These are phyloP conservation scores for Hymenochaete sp. DNA, from an alignment of 1,284 basidiomycete species.

Conservation along the genomic window DNA sequence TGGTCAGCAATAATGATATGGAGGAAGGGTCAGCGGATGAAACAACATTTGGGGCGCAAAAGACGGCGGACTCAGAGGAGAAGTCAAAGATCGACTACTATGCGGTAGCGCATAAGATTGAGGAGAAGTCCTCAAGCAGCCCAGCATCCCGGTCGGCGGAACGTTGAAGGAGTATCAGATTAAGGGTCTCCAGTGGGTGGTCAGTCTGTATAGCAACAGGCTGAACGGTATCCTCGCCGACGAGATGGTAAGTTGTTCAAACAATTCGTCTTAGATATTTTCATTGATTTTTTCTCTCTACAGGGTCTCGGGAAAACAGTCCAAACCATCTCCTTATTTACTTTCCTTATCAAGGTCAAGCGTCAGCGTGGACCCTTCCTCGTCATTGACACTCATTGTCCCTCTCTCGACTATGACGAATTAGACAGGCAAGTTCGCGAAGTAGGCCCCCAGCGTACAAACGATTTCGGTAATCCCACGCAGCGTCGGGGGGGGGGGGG, in stretches of 20 bases:
- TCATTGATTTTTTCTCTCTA: conserved; percentile 11
- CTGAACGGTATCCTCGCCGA: conserved; percentile 96
- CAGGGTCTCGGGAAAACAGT: conserved; percentile 96
- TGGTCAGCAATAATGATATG: conserved; percentile 31
- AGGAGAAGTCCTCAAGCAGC: conserved; percentile 86
- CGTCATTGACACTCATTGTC: conserved; percentile 96
- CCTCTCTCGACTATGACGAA: conserved; percentile 98
- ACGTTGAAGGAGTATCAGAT: conserved; percentile 90
- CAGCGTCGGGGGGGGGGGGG: conserved; percentile 69
- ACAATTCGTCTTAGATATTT: conserved; percentile 18
- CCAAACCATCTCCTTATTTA: conserved; percentile 92
- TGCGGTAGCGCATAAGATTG: conserved; percentile 88
- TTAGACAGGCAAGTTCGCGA: conserved; percentile 95
- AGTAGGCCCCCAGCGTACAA: conserved; percentile 90
- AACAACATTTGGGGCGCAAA: conserved; percentile 82
- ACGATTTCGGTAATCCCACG: conserved; percentile 82
- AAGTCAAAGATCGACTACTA: conserved; percentile 92
- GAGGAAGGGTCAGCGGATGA: conserved; percentile 78
- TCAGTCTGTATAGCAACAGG: conserved; percentile 97
- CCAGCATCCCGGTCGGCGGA: conserved; percentile 73
- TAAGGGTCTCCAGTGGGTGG: conserved; percentile 96
- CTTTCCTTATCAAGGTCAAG: conserved; percentile 93
- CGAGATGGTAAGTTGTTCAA: conserved; percentile 75
- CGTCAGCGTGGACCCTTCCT: conserved; percentile 91
- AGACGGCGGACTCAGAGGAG: conserved; percentile 59